Percentiles rank a stretch among this genome's conserved stretches.
These are phyloP conservation scores for Pseudogymnoascus sp. DNA, from an alignment of 2,329 filamentous ascomycete species.

Conservation along the genomic window DNA sequence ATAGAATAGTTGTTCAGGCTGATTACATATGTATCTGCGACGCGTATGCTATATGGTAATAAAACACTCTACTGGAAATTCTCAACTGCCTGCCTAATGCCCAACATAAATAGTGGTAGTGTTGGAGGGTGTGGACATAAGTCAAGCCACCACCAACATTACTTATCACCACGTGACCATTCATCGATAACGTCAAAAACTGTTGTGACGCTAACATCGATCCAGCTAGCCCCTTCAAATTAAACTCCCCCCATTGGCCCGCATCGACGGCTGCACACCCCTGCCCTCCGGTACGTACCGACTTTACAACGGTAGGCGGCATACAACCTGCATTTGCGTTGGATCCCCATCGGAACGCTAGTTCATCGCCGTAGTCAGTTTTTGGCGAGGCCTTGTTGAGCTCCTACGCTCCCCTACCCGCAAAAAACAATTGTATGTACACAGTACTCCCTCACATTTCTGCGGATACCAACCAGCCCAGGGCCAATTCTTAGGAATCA, in stretches of 20 bases:
- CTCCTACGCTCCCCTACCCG: background rate
- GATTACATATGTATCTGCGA: background rate
- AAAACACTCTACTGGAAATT: background rate
- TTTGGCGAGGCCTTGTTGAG: slow-evolving; percentile 8
- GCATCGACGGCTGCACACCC: background rate
- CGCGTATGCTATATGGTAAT: background rate
- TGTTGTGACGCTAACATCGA: background rate
- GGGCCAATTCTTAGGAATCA: background rate
- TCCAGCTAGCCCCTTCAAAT: background rate
- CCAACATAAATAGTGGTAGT: background rate
- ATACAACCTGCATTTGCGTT: background rate
- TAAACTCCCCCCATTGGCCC: background rate
- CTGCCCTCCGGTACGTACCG: background rate
- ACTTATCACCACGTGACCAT: background rate
- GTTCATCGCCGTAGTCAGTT: background rate
- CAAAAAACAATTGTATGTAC: background rate
- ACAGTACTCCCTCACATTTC: background rate
- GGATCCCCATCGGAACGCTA: slow-evolving; percentile 7
- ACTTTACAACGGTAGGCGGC: background rate
- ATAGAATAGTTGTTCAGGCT: background rate
- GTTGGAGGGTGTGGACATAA: background rate
- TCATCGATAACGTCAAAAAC: background rate
- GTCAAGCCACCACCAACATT: background rate
- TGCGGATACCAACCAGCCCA: background rate
- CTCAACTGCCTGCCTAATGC: background rate